Evolutionary conservation across 2,329 filamentous ascomycete species (phyloP).

Genomic region (Elsinoe batatas): DNA sequence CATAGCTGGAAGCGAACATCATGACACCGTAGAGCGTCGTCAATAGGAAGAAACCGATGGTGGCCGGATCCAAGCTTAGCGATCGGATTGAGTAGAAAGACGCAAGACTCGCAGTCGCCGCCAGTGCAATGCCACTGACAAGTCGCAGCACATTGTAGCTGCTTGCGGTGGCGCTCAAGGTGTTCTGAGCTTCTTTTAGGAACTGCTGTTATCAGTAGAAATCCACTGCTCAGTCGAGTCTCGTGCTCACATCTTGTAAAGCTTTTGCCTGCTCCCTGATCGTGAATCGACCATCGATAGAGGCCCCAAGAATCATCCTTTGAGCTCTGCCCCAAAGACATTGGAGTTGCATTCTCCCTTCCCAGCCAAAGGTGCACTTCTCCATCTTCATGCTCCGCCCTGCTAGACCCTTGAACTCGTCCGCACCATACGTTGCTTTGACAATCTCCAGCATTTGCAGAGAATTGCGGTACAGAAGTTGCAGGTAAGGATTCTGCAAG

Average conservation of each 20-base stretch:
- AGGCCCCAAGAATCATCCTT: slow-evolving; percentile 4
- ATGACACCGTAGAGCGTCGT: slow-evolving; percentile 58
- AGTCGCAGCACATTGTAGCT: slow-evolving; percentile 73
- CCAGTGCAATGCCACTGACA: slow-evolving; percentile 35
- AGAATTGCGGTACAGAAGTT: slow-evolving; percentile 68
- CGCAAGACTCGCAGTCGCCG: slow-evolving; percentile 33
- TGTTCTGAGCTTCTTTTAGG: slow-evolving; percentile 59
- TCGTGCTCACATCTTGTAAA: background rate
- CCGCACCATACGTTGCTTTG: slow-evolving; percentile 57
- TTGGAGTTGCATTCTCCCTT: slow-evolving; percentile 1
- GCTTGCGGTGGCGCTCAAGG: slow-evolving; percentile 83
- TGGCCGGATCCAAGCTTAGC: slow-evolving; percentile 21
- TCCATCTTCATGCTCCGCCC: slow-evolving; percentile 4
- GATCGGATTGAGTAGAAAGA: slow-evolving; percentile 26
- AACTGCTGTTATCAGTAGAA: slow-evolving; percentile 39
- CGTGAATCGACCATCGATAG: slow-evolving; percentile 8
- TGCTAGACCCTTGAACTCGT: slow-evolving; percentile 28
- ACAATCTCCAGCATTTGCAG: slow-evolving; percentile 71
- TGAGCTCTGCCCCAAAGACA: slow-evolving; percentile 10
- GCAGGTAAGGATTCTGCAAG: slow-evolving; percentile 37
- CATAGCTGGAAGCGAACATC: slow-evolving; percentile 98
- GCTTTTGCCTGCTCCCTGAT: slow-evolving; percentile 2
- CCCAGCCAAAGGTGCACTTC: slow-evolving; percentile 1
- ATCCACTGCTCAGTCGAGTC: too few species aligned
- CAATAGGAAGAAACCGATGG: slow-evolving; percentile 29